Percentiles rank a stretch among this genome's conserved stretches.
Conservation (phyloP, 345 rosid genomes). For the Mercurialis annua region DNA sequence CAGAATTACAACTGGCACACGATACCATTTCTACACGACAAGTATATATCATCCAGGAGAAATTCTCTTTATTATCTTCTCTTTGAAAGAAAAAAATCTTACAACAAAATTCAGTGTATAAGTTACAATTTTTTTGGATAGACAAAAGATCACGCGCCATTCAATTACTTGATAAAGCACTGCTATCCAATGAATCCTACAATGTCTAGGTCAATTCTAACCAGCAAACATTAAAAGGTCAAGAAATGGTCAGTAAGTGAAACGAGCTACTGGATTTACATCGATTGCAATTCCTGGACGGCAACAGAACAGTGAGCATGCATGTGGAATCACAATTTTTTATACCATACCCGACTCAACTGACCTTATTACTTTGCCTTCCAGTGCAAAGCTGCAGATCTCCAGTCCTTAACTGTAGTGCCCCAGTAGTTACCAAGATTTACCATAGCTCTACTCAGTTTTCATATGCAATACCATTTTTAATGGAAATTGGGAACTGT, state of each 20-base stretch:
- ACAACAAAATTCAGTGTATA: slow-evolving; percentile 15
- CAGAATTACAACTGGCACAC: too few relatives aligned
- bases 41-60: too few relatives aligned
- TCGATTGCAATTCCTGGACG: not conserved
- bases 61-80: not conserved
- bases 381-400: not conserved
- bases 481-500: too few relatives aligned
- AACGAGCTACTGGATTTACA: slow-evolving; percentile 15
- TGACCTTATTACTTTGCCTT: not conserved
- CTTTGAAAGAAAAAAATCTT: not conserved
- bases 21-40: too few relatives aligned
- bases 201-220: not conserved
- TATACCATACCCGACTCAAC: not conserved
- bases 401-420: slow-evolving; percentile 4
- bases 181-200: slow-evolving; percentile 1
- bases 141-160: slow-evolving; percentile 6
- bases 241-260: not conserved
- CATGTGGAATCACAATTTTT: not conserved
- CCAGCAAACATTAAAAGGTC: slow-evolving; percentile 2
- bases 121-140: slow-evolving; percentile 25
- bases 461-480: slow-evolving; percentile 10
- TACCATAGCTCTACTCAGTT: slow-evolving; percentile 2
- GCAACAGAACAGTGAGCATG: slow-evolving; percentile 4
- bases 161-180: slow-evolving; percentile 10
- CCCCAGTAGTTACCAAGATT: slow-evolving; percentile 10